phyloP scores from a whole-genome alignment of 768 basidiomycete species.

The Glaciozyma martinii region DNA sequence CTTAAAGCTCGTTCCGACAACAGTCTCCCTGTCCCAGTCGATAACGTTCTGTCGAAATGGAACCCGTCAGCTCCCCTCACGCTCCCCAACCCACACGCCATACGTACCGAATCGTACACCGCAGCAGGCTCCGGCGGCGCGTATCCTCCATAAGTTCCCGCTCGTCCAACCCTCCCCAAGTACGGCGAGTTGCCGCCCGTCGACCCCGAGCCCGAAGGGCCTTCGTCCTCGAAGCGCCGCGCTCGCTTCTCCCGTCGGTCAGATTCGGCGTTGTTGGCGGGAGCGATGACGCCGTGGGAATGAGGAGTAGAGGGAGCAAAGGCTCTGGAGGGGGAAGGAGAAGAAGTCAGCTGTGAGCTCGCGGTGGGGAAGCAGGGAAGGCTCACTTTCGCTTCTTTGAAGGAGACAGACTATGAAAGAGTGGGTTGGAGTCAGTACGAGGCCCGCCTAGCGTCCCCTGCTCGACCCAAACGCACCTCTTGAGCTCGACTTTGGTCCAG shows the following conservation, averaged over 20 bases:
- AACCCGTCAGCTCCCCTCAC: background rate
- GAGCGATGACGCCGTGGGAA: conserved; percentile 25
- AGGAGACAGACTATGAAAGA: conserved; percentile 8
- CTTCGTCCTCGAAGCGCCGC: conserved; percentile 59
- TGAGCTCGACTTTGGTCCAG: conserved; percentile 77
- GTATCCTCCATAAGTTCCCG: conserved; percentile 11
- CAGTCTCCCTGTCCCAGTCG: conserved; percentile 91
- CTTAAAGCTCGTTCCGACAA: conserved; percentile 80
- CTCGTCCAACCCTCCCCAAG: background rate
- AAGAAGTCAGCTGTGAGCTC: background rate
- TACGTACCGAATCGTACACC: conserved; percentile 26
- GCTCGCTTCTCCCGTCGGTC: conserved; percentile 51
- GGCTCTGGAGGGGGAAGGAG: conserved; percentile 9
- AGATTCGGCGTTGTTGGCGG: conserved; percentile 35
- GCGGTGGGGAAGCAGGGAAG: background rate
- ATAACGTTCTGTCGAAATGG: conserved; percentile 64
- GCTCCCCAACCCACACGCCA: background rate
- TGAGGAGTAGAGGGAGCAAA: conserved; percentile 32
- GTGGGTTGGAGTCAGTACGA: background rate
- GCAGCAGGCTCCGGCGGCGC: conserved; percentile 19
- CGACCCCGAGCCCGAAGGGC: background rate
- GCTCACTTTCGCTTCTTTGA: conserved; percentile 34
- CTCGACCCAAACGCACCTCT: conserved; percentile 52
- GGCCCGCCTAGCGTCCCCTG: background rate
- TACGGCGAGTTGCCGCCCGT: conserved; percentile 32